Percentiles rank a stretch among this genome's conserved stretches.
These are phyloP conservation scores for Amoebophrya sp. DNA, from an alignment of 169 alveolate genomes.

Conservation along the genomic window DNA sequence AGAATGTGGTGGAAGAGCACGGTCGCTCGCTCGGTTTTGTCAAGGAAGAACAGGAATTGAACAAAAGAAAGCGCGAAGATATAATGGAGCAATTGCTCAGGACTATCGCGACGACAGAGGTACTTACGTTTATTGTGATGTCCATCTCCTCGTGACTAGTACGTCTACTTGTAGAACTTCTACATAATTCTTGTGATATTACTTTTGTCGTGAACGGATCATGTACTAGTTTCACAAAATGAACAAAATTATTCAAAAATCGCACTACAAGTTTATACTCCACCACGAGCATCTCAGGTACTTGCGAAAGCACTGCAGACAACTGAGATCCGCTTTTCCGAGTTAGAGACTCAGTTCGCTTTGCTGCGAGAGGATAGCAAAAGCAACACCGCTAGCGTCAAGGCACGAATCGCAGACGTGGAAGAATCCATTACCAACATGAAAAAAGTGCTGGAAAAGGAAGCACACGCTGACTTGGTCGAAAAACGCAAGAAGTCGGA, in stretches of 20 bases:
- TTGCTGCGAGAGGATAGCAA: background rate
- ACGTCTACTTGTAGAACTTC: too few species aligned
- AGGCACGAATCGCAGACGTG: background rate
- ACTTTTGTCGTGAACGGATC: too few species aligned
- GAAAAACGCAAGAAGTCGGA: background rate
- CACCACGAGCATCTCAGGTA: too few species aligned
- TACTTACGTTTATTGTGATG: too few species aligned
- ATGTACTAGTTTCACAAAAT: too few species aligned
- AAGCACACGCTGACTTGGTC: background rate
- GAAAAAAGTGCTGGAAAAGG: slow-evolving; percentile 5
- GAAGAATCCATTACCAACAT: background rate
- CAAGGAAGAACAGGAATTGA: background rate
- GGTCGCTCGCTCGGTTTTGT: background rate
- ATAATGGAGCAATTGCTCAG: background rate
- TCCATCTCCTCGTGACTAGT: too few species aligned
- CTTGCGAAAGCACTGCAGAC: background rate
- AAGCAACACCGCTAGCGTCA: background rate
- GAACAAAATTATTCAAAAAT: too few species aligned
- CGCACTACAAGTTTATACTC: too few species aligned
- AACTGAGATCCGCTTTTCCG: slow-evolving; percentile 23
- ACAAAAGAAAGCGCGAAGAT: background rate
- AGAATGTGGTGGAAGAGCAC: background rate
- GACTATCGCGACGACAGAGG: background rate
- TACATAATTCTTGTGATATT: too few species aligned
- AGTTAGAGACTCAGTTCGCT: slow-evolving; percentile 9